Evolutionary conservation across 805 yeast species (phyloP).

Genomic region (Candida tallmaniae): DNA sequence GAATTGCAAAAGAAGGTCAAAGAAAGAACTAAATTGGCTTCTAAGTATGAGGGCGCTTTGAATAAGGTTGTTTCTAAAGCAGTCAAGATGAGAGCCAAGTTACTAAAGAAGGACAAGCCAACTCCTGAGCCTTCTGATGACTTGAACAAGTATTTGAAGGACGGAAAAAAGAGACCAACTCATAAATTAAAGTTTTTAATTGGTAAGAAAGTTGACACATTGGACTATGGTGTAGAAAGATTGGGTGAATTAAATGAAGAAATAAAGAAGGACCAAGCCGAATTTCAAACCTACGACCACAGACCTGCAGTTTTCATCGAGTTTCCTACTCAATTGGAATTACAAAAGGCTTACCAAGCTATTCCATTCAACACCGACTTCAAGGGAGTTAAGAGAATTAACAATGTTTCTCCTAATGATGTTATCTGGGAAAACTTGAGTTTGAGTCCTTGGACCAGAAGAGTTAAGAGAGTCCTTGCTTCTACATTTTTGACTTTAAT

Average conservation of each 20-base stretch:
- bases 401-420: conserved; percentile 76
- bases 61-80: conserved; percentile 58
- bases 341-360: conserved; percentile 87
- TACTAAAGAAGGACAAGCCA: conserved; percentile 53
- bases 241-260: conserved; percentile 66
- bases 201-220: conserved; percentile 83
- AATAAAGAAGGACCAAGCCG: conserved; percentile 54
- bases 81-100: conserved; percentile 50
- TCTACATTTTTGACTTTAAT: conserved; percentile 57
- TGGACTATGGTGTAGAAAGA: conserved; percentile 64
- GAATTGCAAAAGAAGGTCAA: conserved; percentile 53
- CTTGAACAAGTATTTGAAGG: conserved; percentile 60
- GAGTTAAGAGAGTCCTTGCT: conserved; percentile 54
- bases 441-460: conserved; percentile 52
- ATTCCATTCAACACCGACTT: conserved; percentile 51
- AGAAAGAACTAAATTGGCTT: conserved; percentile 58
- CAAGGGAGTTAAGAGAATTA: conserved; percentile 44
- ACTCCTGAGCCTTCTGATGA: conserved; percentile 55
- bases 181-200: conserved; percentile 66
- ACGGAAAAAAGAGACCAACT: conserved; percentile 70
- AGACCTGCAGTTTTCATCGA: conserved; percentile 73
- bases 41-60: conserved; percentile 62
- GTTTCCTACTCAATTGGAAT: conserved; percentile 79
- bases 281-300: conserved; percentile 47
- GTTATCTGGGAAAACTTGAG: conserved; percentile 78